phyloP scores from a whole-genome alignment of 225 moss, liverwort and hornwort genomes.

The Lunularia cruciata region DNA sequence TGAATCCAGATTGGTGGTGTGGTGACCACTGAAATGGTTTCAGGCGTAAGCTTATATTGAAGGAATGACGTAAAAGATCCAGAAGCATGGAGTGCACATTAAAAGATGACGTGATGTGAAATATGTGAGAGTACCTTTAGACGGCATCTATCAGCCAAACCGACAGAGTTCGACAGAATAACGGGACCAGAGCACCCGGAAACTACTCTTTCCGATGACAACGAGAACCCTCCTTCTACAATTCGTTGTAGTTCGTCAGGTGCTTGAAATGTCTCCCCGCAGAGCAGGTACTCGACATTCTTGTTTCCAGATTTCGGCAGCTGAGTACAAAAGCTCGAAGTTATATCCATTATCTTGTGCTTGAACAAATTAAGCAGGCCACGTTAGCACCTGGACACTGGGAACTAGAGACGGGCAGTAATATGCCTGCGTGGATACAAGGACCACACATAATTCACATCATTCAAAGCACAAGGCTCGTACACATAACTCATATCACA shows the following conservation, averaged over 20 bases:
- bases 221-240: slow-evolving; percentile 90
- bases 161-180: slow-evolving; percentile 82
- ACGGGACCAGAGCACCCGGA: slow-evolving; percentile 50
- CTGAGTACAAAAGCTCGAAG: slow-evolving; percentile 34
- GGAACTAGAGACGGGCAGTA: too few relatives aligned
- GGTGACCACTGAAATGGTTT: too few relatives aligned
- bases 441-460: background rate
- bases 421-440: too few relatives aligned
- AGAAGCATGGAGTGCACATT: too few relatives aligned
- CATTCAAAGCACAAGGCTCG: background rate
- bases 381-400: too few relatives aligned
- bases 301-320: slow-evolving; percentile 59
- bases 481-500: background rate
- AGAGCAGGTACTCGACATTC: slow-evolving; percentile 84
- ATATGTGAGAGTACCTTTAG: slow-evolving; percentile 63
- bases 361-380: too few relatives aligned
- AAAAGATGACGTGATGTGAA: too few relatives aligned
- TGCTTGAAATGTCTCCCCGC: slow-evolving; percentile 82
- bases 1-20: too few relatives aligned
- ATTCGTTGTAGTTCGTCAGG: slow-evolving; percentile 84
- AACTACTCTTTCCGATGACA: slow-evolving; percentile 44
- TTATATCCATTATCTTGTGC: too few relatives aligned
- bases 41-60: too few relatives aligned
- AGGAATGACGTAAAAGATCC: too few relatives aligned
- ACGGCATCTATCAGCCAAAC: slow-evolving; percentile 75